Base-by-base conservation (phyloP, 768 basidiomycete genomes). In the Tulasnella sp. region DNA sequence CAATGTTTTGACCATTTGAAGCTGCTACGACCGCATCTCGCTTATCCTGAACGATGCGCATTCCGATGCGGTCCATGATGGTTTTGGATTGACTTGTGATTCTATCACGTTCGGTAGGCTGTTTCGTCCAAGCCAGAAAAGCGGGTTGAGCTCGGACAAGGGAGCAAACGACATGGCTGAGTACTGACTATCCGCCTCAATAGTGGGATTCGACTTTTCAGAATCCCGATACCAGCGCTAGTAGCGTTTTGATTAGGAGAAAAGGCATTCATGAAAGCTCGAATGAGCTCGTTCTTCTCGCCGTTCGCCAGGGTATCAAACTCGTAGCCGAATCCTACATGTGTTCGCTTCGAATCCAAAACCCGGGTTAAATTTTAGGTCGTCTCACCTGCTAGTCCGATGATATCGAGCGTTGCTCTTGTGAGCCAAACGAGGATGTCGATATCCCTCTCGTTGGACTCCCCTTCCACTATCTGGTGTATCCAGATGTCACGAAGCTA, bases 251-350 rank as follows among this genome's bases (percentile, higher is more conserved):
- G 67, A 15, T 35, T 55, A 44, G 78, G 55, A 37, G 75, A 67
- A 80, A 85, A 83, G 13, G 84, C 79, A 5, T 78, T 79, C 13
- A 40, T 78, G 70, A 85, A 84, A 1, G 85, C 84, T 44, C 80
- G 57, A 57, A 80, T 82, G 18, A 85, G 82, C 77, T 84, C 85
- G 76, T 83, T 84, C 29, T 79, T 81, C 61, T 80, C 75, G 2
- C 82, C 83, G 16, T 79, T 57, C 0, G 81, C 82, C 26, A 85
- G 80, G 4, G 84, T 78, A 69, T 84, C 78, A 76, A 85, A 85
- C 23, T 82, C 78, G 75, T 85, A 85, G 80, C 83, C 82, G 78
- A 85, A 85, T 1, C 84, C 84, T 83, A 74, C 5, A 29, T 42
- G 11, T 2, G 9, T 46, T 40, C 20, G 20, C 9, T 16, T 35